Base-by-base conservation (phyloP, 805 yeast species). In the Geotrichum ghanense region DNA sequence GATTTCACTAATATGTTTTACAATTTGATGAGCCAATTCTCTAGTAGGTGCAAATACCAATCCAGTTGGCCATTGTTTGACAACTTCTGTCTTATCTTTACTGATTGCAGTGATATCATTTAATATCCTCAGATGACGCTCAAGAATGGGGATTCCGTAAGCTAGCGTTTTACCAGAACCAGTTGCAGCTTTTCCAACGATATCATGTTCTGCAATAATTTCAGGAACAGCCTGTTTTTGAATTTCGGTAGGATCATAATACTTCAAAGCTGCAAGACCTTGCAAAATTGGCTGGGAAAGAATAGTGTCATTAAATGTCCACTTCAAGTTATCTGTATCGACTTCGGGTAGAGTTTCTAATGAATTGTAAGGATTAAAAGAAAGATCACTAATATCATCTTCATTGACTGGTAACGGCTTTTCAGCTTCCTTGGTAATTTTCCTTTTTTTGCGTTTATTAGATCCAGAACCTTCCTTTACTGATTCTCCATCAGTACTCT, bases 151-250 rank as follows among this genome's bases (percentile, higher is more conserved):
- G 22, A 92, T 76, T 42, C 96, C 96, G 62, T 86, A 92, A 0
- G 98, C 99, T 48, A 89, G 69, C 0, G 98, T 92, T 61, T 92
- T 92, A 72, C 98, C 98, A 1, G 95, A 85, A 62, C 98, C 98
- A 1, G 98, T 92, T 9, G 92, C 82, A 14, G 98, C 98, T 60
- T 90, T 92, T 47, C 98, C 98, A 53, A 92, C 79, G 3, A 92
- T 76, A 64, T 92, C 97, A 27, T 71, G 72, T 3, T 89, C 94
- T 23, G 71, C 69, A 12, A 86, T 49, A 1, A 90, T 86, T 22
- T 71, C 56, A 1, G 97, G 95, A 46, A 92, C 80, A 7, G 90
- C 71, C 48, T 68, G 67, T 50, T 70, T 72, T 64, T 92, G 98
- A 58, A 92, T 88, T 26, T 81, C 84, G 0, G 97, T 89, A 7